Evolutionary conservation across 2,329 filamentous ascomycete species (phyloP).

Genomic region (Fusarium penzigii): DNA sequence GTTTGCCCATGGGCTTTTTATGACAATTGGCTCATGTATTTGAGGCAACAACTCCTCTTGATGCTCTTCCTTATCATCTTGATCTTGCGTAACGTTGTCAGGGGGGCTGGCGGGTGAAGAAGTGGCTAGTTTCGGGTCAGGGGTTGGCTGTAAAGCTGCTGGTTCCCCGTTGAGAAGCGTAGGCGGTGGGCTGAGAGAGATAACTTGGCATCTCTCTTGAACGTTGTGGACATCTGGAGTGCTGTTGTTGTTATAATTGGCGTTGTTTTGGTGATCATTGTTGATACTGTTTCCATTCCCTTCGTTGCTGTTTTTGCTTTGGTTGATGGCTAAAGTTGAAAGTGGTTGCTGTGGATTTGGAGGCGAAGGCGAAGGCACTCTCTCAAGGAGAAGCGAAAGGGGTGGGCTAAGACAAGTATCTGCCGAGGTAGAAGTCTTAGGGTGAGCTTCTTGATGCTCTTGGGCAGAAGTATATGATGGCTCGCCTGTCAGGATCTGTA

Average conservation of each 20-base stretch:
- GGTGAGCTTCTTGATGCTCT: not conserved
- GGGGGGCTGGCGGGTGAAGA: conserved; percentile 7
- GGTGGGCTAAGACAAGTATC: not conserved
- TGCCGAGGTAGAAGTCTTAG: not conserved
- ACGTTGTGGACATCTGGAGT: not conserved
- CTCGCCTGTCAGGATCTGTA: not conserved
- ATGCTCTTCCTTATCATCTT: not conserved
- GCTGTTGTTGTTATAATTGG: not conserved
- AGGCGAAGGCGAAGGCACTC: not conserved
- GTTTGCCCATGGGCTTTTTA: conserved; percentile 5
- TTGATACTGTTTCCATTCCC: no score
- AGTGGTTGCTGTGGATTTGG: not conserved
- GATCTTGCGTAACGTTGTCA: not conserved
- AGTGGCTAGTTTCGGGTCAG: not conserved
- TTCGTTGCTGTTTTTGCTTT: no score
- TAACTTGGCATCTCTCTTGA: not conserved
- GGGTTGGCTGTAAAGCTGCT: conserved; percentile 3
- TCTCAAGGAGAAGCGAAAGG: not conserved
- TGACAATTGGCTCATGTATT: not conserved
- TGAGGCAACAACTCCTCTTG: not conserved
- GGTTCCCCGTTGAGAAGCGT: not conserved
- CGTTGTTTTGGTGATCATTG: not conserved
- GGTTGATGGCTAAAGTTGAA: not conserved
- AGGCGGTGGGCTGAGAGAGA: not conserved
- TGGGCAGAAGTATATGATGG: not conserved